phyloP scores from a whole-genome alignment of 1,139 yeast species.

The Nadsonia commutata region DNA sequence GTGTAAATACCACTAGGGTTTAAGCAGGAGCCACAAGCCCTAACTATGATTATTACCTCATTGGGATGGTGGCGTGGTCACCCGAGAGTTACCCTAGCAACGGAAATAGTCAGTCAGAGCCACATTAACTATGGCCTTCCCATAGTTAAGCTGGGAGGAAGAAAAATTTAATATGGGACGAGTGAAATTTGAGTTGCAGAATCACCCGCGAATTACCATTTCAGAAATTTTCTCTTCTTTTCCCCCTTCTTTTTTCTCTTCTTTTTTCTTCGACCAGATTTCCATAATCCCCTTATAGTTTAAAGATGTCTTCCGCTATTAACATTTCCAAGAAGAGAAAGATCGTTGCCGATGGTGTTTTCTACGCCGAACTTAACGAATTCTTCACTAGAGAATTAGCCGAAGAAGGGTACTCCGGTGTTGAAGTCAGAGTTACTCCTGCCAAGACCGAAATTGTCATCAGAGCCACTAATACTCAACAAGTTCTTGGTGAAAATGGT shows the following conservation, averaged over 20 bases:
- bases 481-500: slow-evolving; percentile 99
- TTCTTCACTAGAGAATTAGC: slow-evolving; percentile 99
- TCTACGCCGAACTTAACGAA: slow-evolving; percentile 99
- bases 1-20: no score
- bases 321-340: slow-evolving; percentile 30
- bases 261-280: neutral
- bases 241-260: neutral
- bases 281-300: neutral
- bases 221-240: neutral
- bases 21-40: no score
- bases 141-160: no score
- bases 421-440: slow-evolving; percentile 98
- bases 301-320: slow-evolving; percentile 11
- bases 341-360: slow-evolving; percentile 98
- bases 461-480: slow-evolving; percentile 98
- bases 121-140: no score
- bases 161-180: no score
- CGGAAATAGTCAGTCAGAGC: no score
- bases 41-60: no score
- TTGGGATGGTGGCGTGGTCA: no score
- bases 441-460: slow-evolving; percentile 95
- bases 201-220: no score
- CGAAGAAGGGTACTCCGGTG: slow-evolving; percentile 99
- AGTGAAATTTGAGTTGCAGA: no score
- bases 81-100: no score